Evolutionary conservation across 371 early-diverging fungal genomes (phyloP).

Genomic region (Nosema bombycis): DNA sequence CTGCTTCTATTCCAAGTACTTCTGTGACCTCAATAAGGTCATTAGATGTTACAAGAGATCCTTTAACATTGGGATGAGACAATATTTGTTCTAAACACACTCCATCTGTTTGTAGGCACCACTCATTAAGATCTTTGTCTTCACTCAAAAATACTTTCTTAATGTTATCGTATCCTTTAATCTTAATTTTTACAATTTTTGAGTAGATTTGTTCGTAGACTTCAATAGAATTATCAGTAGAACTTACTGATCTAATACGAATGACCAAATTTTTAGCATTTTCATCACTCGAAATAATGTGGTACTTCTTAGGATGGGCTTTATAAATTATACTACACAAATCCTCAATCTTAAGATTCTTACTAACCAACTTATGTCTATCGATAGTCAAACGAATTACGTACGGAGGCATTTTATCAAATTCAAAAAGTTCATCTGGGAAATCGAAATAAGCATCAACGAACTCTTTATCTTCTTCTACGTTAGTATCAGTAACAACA

Average conservation of each 20-base stretch:
- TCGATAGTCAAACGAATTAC: conserved; percentile 82
- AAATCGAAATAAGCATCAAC: conserved; percentile 79
- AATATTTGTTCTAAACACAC: conserved; percentile 82
- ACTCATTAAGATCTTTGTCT: conserved; percentile 64
- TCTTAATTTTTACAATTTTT: conserved; percentile 70
- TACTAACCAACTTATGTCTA: conserved; percentile 75
- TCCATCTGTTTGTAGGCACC: conserved; percentile 78
- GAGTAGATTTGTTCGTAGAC: conserved; percentile 76
- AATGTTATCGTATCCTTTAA: conserved; percentile 77
- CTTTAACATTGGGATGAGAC: conserved; percentile 69
- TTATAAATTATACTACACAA: conserved; percentile 69
- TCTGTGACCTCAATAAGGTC: conserved; percentile 82
- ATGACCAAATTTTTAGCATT: conserved; percentile 79
- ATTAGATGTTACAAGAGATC: conserved; percentile 75
- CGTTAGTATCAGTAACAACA: conserved; percentile 73
- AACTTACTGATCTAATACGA: conserved; percentile 67
- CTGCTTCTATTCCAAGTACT: conserved; percentile 92
- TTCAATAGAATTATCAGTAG: conserved; percentile 68
- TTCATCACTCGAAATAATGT: conserved; percentile 79
- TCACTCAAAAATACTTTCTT: conserved; percentile 78
- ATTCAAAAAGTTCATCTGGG: conserved; percentile 71
- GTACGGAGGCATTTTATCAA: conserved; percentile 63
- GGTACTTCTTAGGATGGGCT: conserved; percentile 71
- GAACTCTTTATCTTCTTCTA: conserved; percentile 83
- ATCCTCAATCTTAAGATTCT: conserved; percentile 75